These are phyloP conservation scores for Trifolium repens DNA, from an alignment of 306 rosid genomes.

Conservation along the genomic window DNA sequence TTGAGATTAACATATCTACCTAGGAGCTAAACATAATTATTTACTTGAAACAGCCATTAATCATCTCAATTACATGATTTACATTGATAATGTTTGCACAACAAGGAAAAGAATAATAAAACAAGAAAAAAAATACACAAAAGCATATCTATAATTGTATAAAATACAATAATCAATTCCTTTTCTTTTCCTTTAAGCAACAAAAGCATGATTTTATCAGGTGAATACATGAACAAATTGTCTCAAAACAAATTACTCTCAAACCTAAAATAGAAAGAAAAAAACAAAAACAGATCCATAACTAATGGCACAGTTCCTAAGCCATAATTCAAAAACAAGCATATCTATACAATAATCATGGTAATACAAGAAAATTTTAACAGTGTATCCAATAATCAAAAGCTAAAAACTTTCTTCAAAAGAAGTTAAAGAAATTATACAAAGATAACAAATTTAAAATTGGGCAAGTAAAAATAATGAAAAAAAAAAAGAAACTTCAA, in stretches of 20 bases:
- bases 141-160: no score
- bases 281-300: not conserved
- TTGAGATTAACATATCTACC: not conserved
- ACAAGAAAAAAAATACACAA: slow-evolving; percentile 22
- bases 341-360: not conserved
- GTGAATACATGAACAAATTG: slow-evolving; percentile 8
- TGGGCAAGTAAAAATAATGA: not conserved
- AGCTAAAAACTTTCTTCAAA: slow-evolving; percentile 19
- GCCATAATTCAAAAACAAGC: slow-evolving; percentile 10
- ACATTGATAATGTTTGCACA: not conserved
- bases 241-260: not conserved
- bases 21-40: not conserved
- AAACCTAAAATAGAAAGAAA: not conserved
- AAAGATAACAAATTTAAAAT: not conserved
- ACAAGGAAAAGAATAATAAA: not conserved
- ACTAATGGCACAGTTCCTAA: slow-evolving; percentile 1
- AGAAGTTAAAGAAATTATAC: not conserved
- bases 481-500: not conserved
- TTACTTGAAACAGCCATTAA: not conserved
- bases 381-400: not conserved
- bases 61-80: slow-evolving; percentile 3
- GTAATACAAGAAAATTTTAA: not conserved
- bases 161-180: not conserved
- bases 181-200: not conserved
- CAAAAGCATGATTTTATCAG: slow-evolving; percentile 2